Evolutionary conservation across 345 rosid species (phyloP).

Genomic region (Populus alba): DNA sequence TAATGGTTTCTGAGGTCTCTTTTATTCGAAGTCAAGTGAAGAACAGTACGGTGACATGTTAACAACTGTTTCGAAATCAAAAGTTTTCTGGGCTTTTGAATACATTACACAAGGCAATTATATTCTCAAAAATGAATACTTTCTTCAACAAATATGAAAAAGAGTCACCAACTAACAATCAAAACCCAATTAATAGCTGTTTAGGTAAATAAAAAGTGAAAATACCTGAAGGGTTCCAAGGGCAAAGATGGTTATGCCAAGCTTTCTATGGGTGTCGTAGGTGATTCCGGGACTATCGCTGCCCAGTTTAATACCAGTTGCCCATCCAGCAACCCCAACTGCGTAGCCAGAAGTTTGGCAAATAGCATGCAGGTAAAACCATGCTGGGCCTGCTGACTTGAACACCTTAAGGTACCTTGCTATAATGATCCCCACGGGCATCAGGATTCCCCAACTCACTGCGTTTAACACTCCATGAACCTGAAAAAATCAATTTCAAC

Average conservation of each 20-base stretch:
- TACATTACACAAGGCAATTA: too few relatives aligned
- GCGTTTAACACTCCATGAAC: constrained; percentile 79
- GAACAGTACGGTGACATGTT: too few relatives aligned
- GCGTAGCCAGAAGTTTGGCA: constrained; percentile 72
- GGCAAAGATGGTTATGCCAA: constrained; percentile 67
- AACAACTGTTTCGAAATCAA: too few relatives aligned
- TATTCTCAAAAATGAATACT: too few relatives aligned
- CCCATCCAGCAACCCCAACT: constrained; percentile 84
- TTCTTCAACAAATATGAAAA: too few relatives aligned
- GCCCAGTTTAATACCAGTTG: constrained; percentile 76
- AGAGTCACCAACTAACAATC: not conserved
- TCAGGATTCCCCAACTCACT: constrained; percentile 79
- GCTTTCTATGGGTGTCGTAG: constrained; percentile 51
- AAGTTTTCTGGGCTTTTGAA: too few relatives aligned
- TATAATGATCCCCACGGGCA: constrained; percentile 70
- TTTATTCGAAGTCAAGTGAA: too few relatives aligned
- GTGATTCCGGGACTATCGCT: constrained; percentile 42
- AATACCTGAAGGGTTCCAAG: constrained; percentile 79
- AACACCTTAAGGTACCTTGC: constrained; percentile 89
- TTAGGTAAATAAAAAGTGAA: not conserved
- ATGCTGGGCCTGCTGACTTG: constrained; percentile 65
- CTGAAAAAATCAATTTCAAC: constrained; percentile 33
- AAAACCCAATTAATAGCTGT: not conserved
- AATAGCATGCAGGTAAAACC: constrained; percentile 80
- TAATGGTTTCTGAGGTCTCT: too few relatives aligned